Base-by-base conservation (phyloP, 345 rosid genomes). In the Acer campestre region DNA sequence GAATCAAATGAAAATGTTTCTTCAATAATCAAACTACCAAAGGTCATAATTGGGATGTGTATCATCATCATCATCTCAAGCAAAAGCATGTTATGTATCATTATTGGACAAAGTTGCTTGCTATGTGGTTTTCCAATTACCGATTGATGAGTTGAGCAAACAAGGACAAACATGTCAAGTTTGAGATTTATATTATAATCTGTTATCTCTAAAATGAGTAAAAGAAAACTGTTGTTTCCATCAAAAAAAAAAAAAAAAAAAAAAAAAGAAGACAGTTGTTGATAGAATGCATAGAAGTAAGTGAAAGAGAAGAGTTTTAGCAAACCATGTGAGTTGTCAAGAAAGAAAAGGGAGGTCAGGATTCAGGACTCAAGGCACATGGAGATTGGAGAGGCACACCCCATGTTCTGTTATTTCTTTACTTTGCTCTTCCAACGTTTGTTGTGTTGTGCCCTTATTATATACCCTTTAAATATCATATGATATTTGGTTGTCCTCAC, bases 321-420 rank as follows among this genome's bases (percentile, higher is more conserved):
- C 16, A 6, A 10, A 23, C 70, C 80, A 77, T 70, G 75, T 77
- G 80, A 23, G 69, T 53, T 16, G 58, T 53, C 14, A 53, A 53
- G 58, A 53, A 53, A 53, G 58, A 53, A 7, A 53, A 53, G 80
- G 35, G 70, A 46, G 23, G 69, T 62, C 65, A 31, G 63, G 35
- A 31, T 6, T 35, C 38, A 35, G 38, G 38, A 35, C 38, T 62
- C 55, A 31, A 55, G 70, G 80, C 80, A 70, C 75, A 62, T 77
- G 80, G 70, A 62, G 75, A 48, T 4, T 77, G 80, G 70, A 62
- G 75, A 48, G 8, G 46, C 13, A 46, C 12, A 31, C 42, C 44
- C 74, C 74, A 68, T 18, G 53, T 76, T 56, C 68, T 48, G n/a
- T 16, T 55, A 53, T 67, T 75, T 67, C 38, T 75, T 42, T 25